Base-by-base conservation (phyloP, 2,329 filamentous ascomycete genomes). In the Ophiosphaerella herpotricha region DNA sequence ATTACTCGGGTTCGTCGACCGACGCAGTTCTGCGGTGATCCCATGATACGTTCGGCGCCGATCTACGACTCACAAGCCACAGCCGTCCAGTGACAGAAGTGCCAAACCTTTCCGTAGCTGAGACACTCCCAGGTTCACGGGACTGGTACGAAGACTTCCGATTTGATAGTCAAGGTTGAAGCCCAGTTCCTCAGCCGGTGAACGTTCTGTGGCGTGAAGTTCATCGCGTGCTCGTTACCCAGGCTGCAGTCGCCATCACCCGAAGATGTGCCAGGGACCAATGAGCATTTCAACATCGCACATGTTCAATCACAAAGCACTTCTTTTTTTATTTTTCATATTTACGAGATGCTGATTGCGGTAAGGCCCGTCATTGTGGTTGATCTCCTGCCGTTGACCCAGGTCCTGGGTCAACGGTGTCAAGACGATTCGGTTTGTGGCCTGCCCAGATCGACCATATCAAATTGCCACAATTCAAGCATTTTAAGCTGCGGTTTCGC, bases 41-140 rank as follows among this genome's bases (percentile, higher is more conserved):
- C 32, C 34, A 46, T 48, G 32, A 29, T n/a, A 40, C 42, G 23
- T 35, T 42, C 38, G 18, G 40, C 43, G 24, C 32, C 7, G 24
- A 16, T 34, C n/a, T 35, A 18, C 54, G 49, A 52, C 50, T 48
- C 54, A 52, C 35, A 57, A 35, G 51, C 52, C 45, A 52, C 46
- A 52, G 14, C 38, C 41, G 44, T 42, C 46, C 39, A 29, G 23
- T 26, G 40, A 35, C 38, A 18, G 21, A 31, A 39, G 7, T 50
- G 32, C 47, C 43, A 54, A 18, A 21, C 18, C 18, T 21, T 50
- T 48, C 44, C 44, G 33, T 35, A n/a, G 39, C 45, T 54, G 43
- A 58, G 52, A 56, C 54, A 56, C 35, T 29, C 24, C 52, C 34
- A 46, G 43, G 48, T n/a, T 39, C n/a, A 35, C 12, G 32, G 39